phyloP scores from a whole-genome alignment of 148 eudicot genomes.

The Camellia sinensis region DNA sequence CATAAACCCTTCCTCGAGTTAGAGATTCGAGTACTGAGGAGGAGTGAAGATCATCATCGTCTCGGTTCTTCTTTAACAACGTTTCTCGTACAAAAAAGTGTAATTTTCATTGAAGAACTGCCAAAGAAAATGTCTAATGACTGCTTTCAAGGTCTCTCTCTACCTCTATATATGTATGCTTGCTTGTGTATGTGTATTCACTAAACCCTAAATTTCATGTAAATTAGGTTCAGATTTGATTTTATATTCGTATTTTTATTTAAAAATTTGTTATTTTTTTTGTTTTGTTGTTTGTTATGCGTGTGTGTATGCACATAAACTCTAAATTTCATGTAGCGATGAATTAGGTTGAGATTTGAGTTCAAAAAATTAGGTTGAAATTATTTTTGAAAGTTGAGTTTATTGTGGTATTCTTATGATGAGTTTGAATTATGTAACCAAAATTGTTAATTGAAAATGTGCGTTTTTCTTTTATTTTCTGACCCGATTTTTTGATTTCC shows the following conservation, averaged over 20 bases:
- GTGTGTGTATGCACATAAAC: no score
- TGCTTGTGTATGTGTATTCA: not conserved
- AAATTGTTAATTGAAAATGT: no score
- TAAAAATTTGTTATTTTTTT: not conserved
- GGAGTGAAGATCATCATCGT: not conserved
- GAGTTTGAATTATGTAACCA: no score
- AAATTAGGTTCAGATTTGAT: not conserved
- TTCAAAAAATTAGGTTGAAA: no score
- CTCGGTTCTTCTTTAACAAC: no score
- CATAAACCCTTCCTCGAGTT: not conserved
- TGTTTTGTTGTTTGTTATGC: not conserved
- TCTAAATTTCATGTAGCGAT: no score
- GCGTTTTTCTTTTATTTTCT: no score
- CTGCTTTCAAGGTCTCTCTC: slow-evolving; percentile 2
- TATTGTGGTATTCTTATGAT: no score
- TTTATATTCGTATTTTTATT: not conserved
- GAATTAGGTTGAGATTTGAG: no score
- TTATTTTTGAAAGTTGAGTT: no score
- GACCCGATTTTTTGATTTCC: not conserved
- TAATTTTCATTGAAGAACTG: not conserved
- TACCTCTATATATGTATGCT: not conserved
- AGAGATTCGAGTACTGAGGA: not conserved
- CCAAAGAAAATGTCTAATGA: not conserved
- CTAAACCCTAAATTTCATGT: not conserved
- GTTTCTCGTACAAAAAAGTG: no score